phyloP scores from a whole-genome alignment of 2,329 filamentous ascomycete genomes.

The Xylariaceae sp. region DNA sequence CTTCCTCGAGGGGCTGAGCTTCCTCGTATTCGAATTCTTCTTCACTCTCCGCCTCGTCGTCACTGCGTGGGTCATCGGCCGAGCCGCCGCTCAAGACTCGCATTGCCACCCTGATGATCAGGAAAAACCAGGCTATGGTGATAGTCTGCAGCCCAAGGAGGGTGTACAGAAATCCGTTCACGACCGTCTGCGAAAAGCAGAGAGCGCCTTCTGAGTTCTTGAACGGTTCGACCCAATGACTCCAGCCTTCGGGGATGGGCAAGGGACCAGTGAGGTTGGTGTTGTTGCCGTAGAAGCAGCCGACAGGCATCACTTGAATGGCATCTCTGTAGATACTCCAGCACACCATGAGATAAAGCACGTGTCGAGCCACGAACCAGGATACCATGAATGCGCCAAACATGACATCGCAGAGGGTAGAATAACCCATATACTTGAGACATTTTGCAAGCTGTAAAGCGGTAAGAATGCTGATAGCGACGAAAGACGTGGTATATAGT shows the following conservation, averaged over 20 bases:
- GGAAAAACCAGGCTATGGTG: conserved; percentile 81
- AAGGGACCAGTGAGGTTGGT: conserved; percentile 53
- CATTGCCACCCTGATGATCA: conserved; percentile 80
- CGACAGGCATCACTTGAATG: conserved; percentile 57
- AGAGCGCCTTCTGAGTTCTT: conserved; percentile 66
- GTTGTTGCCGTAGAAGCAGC: conserved; percentile 65
- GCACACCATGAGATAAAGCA: conserved; percentile 73
- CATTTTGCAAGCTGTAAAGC: conserved; percentile 73
- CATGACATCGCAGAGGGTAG: conserved; percentile 70
- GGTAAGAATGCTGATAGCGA: not conserved
- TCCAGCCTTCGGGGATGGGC: conserved; percentile 47
- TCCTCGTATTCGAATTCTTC: conserved; percentile 52
- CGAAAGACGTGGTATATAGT: not conserved
- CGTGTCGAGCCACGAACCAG: conserved; percentile 81
- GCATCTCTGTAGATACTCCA: conserved; percentile 75
- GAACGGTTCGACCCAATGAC: conserved; percentile 72
- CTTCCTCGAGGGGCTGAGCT: conserved; percentile 61
- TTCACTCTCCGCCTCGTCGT: conserved; percentile 71
- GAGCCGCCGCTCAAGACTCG: conserved; percentile 71
- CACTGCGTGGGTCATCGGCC: conserved; percentile 83
- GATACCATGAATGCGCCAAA: conserved; percentile 83
- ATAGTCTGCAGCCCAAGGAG: conserved; percentile 76
- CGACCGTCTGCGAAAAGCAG: conserved; percentile 73
- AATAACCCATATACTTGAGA: conserved; percentile 81
- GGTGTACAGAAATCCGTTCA: conserved; percentile 71